phyloP scores from a whole-genome alignment of 2,329 filamentous ascomycete species.

The Decorospora gaudefroyi region DNA sequence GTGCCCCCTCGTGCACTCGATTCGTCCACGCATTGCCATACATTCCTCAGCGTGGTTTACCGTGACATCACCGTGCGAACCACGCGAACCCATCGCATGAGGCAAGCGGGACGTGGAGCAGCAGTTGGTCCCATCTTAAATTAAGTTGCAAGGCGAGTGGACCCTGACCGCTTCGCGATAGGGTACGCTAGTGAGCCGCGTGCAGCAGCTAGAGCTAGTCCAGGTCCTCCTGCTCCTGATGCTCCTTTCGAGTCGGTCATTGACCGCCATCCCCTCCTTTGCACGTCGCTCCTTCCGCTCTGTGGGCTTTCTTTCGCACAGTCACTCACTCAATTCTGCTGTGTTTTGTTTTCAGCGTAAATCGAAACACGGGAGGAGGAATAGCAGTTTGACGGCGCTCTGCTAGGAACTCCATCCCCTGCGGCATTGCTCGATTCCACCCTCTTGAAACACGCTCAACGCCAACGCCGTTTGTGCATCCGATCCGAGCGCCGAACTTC shows the following conservation, averaged over 20 bases:
- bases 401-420: slow-evolving; percentile 6
- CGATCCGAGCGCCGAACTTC: slow-evolving; percentile 14
- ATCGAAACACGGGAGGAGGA: not conserved
- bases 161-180: slow-evolving; percentile 17
- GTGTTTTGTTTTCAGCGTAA: slow-evolving; percentile 1
- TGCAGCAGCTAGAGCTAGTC: slow-evolving; percentile 13
- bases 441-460: slow-evolving; percentile 30
- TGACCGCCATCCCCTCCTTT: slow-evolving; percentile 3
- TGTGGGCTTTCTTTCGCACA: slow-evolving; percentile 4
- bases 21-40: too few species aligned
- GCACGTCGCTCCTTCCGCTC: slow-evolving; percentile 11
- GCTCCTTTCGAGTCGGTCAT: slow-evolving; percentile 19
- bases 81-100: too few species aligned
- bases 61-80: too few species aligned
- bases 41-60: too few species aligned
- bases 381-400: slow-evolving; percentile 8
- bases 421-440: slow-evolving; percentile 16
- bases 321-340: slow-evolving; percentile 3
- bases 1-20: too few species aligned
- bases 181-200: slow-evolving; percentile 4
- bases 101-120: slow-evolving; percentile 19
- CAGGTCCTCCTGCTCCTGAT: slow-evolving; percentile 26
- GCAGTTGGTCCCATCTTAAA: slow-evolving; percentile 17
- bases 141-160: slow-evolving; percentile 19
- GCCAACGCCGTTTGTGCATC: slow-evolving; percentile 22